These are phyloP conservation scores for Neotropicomus parvogracilis DNA, from an alignment of 1,284 basidiomycete genomes.

Conservation along the genomic window DNA sequence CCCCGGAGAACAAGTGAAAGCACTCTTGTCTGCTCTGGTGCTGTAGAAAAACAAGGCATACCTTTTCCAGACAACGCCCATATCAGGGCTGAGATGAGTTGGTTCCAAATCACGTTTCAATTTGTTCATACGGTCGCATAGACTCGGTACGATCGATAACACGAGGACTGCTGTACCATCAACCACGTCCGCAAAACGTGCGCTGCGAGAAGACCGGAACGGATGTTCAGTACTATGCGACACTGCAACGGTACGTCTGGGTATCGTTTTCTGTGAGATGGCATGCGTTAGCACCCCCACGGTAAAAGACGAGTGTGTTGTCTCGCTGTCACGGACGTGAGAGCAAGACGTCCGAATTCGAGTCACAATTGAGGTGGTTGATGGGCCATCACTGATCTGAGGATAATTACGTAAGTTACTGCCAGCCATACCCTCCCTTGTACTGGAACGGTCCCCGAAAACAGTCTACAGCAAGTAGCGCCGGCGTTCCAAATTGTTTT, in stretches of 20 bases:
- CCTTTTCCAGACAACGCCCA: constrained; percentile 21
- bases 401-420: no score
- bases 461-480: constrained; percentile 17
- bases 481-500: not conserved
- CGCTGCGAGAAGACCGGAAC: not conserved
- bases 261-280: not conserved
- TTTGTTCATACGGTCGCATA: constrained; percentile 7
- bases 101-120: constrained; percentile 1
- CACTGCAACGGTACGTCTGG: not conserved
- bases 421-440: no score
- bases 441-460: no score
- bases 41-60: constrained; percentile 21
- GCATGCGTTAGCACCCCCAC: not conserved
- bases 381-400: no score
- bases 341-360: not conserved
- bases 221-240: not conserved
- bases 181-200: not conserved
- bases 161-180: not conserved
- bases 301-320: constrained; percentile 1
- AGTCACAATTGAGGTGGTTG: no score
- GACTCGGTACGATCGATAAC: not conserved
- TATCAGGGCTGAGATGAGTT: constrained; percentile 9
- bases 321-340: constrained; percentile 6
- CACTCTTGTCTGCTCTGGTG: not conserved
- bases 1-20: not conserved